A percentile compares a stretch with the other conserved stretches of the same genome.
Evolutionary conservation across 2,329 filamentous ascomycete species (phyloP).

Genomic region (Macrophomina tecta): DNA sequence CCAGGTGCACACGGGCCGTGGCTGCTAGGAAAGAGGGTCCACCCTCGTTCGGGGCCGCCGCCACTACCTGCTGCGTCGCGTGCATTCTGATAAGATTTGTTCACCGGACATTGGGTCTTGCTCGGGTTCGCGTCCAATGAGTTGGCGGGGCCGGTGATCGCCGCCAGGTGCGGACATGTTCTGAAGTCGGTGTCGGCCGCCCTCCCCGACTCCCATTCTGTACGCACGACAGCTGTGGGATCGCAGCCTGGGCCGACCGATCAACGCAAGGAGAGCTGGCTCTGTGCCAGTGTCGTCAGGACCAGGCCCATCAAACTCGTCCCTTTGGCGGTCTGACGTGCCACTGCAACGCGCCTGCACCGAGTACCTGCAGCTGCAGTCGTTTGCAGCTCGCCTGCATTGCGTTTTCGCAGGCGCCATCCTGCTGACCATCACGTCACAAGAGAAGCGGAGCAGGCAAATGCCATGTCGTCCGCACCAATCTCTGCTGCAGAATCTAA

Average conservation of each 20-base stretch:
- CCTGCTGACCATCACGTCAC: neutral
- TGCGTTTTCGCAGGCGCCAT: neutral
- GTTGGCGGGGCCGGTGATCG: constrained; percentile 8
- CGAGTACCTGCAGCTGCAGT: constrained; percentile 14
- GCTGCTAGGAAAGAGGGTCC: constrained; percentile 1
- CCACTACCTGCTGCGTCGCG: neutral
- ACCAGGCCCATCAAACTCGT: neutral
- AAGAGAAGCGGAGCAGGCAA: neutral
- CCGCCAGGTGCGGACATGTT: constrained; percentile 8
- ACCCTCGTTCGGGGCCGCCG: neutral
- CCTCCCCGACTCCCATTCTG: neutral
- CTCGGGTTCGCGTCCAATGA: neutral
- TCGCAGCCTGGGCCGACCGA: neutral
- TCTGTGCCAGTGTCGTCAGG: neutral
- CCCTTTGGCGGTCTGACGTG: constrained; percentile 9
- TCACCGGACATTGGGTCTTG: neutral
- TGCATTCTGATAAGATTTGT: constrained; percentile 11
- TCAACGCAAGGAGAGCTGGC: constrained; percentile 15
- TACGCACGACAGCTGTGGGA: constrained; percentile 1
- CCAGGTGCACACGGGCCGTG: neutral
- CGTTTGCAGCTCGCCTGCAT: neutral
- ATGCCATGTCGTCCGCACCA: neutral
- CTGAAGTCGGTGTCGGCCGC: neutral
- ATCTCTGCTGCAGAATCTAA: neutral
- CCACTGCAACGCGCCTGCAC: constrained; percentile 8